A percentile compares a stretch with the other conserved stretches of the same genome.
These are phyloP conservation scores for Wickerhamomyces subpelliculosus DNA, from an alignment of 805 yeast species.

Conservation along the genomic window DNA sequence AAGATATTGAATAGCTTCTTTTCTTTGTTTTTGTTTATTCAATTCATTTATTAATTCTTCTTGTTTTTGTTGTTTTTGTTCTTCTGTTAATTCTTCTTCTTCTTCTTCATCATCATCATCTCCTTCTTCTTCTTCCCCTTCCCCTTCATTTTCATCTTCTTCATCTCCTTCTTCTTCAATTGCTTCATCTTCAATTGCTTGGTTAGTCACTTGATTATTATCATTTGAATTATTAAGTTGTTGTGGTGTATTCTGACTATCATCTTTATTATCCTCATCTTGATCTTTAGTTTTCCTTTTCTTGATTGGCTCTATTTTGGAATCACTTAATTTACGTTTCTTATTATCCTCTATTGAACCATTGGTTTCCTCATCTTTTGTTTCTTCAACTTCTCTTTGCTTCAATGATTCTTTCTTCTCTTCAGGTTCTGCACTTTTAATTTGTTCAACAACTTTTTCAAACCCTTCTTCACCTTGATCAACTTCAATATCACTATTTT, in stretches of 20 bases:
- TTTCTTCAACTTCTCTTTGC: slow-evolving; percentile 7
- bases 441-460: slow-evolving; percentile 13
- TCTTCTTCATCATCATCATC: slow-evolving; percentile 18
- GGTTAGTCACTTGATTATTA: slow-evolving; percentile 12
- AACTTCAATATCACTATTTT: slow-evolving; percentile 14
- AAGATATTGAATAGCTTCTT: slow-evolving; percentile 63
- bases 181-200: slow-evolving; percentile 10
- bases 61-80: slow-evolving; percentile 14
- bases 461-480: slow-evolving; percentile 19
- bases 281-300: slow-evolving; percentile 16
- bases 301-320: slow-evolving; percentile 10
- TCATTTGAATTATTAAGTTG: not conserved
- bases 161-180: slow-evolving; percentile 8
- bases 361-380: slow-evolving; percentile 6
- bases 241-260: slow-evolving; percentile 9
- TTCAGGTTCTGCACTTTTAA: no score
- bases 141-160: slow-evolving; percentile 10
- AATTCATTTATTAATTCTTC: slow-evolving; percentile 16
- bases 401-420: no score
- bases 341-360: slow-evolving; percentile 12
- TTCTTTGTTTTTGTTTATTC: slow-evolving; percentile 36
- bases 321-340: slow-evolving; percentile 12
- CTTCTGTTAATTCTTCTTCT: slow-evolving; percentile 18
- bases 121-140: slow-evolving; percentile 13
- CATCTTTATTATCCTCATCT: slow-evolving; percentile 11